Evolutionary conservation across 2,329 filamentous ascomycete genomes (phyloP).

Genomic region (Colletotrichum coccodes): DNA sequence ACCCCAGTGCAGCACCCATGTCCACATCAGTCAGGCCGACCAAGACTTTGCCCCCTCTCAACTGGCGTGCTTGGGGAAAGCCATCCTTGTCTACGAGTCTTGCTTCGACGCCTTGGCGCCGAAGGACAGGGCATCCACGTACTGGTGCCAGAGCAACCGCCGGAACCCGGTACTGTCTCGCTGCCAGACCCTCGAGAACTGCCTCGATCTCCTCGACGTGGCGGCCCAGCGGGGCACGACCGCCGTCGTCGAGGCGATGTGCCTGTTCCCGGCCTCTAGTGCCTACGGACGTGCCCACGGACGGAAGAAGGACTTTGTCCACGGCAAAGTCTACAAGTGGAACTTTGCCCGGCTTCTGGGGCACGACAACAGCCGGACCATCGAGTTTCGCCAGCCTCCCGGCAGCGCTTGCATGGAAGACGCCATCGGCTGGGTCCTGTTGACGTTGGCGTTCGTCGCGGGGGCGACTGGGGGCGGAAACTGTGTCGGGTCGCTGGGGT

Average conservation of each 20-base stretch:
- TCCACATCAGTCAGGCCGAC: constrained; percentile 44
- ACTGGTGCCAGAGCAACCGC: constrained; percentile 50
- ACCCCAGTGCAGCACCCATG: constrained; percentile 47
- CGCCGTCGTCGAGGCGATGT: constrained; percentile 43
- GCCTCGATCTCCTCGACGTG: constrained; percentile 38
- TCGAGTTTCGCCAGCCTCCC: constrained; percentile 50
- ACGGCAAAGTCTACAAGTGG: constrained; percentile 53
- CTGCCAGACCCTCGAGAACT: constrained; percentile 34
- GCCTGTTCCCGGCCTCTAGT: constrained; percentile 42
- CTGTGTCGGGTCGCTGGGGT: constrained; percentile 10
- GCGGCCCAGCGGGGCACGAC: constrained; percentile 20
- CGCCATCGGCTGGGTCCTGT: constrained; percentile 43
- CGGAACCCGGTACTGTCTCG: constrained; percentile 37
- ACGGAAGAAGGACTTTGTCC: constrained; percentile 45
- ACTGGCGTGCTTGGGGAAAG: constrained; percentile 43
- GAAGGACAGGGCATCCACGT: constrained; percentile 36
- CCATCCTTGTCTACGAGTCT: constrained; percentile 45
- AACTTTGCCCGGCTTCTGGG: constrained; percentile 44
- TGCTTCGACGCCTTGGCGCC: constrained; percentile 45
- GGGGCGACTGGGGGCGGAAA: constrained; percentile 37
- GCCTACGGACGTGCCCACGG: constrained; percentile 44
- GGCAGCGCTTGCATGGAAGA: constrained; percentile 43
- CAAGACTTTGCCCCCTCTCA: constrained; percentile 34
- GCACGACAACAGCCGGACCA: constrained; percentile 36
- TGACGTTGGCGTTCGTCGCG: constrained; percentile 46